Conservation (phyloP, 345 rosid genomes). For the Syzygium grande region DNA sequence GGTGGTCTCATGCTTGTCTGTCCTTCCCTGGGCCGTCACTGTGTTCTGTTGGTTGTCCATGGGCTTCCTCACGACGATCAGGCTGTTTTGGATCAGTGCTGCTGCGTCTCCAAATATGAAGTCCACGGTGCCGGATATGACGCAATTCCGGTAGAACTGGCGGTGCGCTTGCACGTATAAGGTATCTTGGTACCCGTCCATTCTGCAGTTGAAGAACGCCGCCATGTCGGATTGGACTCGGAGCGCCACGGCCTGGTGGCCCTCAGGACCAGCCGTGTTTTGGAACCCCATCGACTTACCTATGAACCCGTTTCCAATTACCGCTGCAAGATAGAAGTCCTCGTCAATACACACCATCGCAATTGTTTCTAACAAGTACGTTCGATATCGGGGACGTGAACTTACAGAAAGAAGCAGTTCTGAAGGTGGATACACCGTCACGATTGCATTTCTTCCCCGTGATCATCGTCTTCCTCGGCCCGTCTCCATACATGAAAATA, state of each 20-base stretch:
- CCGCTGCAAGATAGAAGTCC: conserved; percentile 19
- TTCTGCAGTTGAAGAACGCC: conserved; percentile 44
- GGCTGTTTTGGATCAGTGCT: conserved; percentile 34
- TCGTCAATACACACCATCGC: not conserved
- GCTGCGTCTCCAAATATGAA: conserved; percentile 45
- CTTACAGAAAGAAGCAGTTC: conserved; percentile 43
- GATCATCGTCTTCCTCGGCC: conserved; percentile 54
- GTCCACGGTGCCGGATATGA: conserved; percentile 47
- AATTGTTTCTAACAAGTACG: not conserved
- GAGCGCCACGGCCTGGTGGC: conserved; percentile 54
- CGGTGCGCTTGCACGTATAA: conserved; percentile 36
- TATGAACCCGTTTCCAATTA: conserved; percentile 26
- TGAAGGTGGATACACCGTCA: conserved; percentile 34
- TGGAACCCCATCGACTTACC: conserved; percentile 44
- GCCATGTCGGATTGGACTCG: conserved; percentile 35
- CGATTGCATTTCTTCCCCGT: conserved; percentile 31
- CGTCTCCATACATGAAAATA: conserved; percentile 66
- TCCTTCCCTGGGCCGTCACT: conserved; percentile 40
- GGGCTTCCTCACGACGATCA: conserved; percentile 43
- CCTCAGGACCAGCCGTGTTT: conserved; percentile 44
- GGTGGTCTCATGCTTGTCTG: conserved; percentile 8
- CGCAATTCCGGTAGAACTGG: conserved; percentile 49
- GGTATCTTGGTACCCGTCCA: conserved; percentile 50
- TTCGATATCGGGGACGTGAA: not conserved
- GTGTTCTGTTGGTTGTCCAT: conserved; percentile 31